These are phyloP conservation scores for Kuraishia hungarica DNA, from an alignment of 805 yeast species.

Conservation along the genomic window DNA sequence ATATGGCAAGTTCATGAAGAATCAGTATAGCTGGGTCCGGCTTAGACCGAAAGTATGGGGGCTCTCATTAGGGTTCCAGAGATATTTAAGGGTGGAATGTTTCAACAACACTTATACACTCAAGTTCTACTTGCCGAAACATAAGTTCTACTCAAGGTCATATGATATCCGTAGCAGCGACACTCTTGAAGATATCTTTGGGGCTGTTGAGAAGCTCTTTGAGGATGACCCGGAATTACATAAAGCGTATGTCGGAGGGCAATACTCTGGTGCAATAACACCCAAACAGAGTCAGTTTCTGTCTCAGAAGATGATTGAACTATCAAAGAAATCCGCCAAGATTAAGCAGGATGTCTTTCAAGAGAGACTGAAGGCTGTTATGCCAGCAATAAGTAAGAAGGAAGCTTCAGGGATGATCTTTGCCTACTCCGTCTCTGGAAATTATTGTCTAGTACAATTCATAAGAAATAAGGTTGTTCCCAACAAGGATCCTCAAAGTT, in stretches of 20 bases:
- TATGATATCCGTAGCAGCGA: conserved; percentile 2
- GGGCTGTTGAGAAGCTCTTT: conserved; percentile 9
- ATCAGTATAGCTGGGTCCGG: background rate
- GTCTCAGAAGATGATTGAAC: conserved; percentile 7
- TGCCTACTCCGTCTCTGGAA: conserved; percentile 20
- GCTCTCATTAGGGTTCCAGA: background rate
- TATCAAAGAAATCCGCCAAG: conserved; percentile 12
- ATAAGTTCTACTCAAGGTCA: background rate
- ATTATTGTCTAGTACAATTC: conserved; percentile 17
- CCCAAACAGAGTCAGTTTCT: conserved; percentile 15
- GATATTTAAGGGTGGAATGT: background rate
- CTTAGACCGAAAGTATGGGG: background rate
- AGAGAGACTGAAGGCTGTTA: conserved; percentile 7
- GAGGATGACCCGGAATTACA: conserved; percentile 4
- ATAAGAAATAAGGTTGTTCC: conserved; percentile 9
- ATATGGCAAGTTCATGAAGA: background rate
- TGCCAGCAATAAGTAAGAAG: conserved; percentile 12
- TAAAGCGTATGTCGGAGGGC: conserved; percentile 4
- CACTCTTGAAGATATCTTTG: conserved; percentile 12
- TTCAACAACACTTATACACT: background rate
- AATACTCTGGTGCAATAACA: conserved; percentile 12
- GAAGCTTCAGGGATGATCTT: conserved; percentile 22
- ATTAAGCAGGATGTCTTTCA: conserved; percentile 14
- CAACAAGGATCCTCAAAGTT: background rate
- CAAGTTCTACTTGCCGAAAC: background rate